Conservation (phyloP, 1,284 basidiomycete genomes). For the Pholiota adiposa region DNA sequence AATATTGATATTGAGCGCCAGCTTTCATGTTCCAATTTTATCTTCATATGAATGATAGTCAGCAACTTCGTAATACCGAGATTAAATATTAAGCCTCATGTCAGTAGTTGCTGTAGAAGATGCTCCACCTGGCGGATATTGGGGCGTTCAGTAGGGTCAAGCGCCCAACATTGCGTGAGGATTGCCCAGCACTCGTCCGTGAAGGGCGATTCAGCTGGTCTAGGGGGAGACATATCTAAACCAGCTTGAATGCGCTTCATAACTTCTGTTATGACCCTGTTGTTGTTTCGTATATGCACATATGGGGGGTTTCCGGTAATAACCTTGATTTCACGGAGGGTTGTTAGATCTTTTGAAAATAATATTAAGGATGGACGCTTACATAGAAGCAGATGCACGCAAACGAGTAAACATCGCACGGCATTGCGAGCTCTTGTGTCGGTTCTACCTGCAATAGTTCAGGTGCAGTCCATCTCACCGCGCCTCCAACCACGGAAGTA, state of each 20-base stretch:
- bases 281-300: neutral
- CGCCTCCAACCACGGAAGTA: constrained; percentile 36
- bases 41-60: too few species aligned
- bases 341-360: neutral
- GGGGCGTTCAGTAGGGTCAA: neutral
- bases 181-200: neutral
- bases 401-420: neutral
- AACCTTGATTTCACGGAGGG: neutral
- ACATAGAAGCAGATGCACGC: neutral
- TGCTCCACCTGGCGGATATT: neutral
- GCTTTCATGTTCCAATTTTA: too few species aligned
- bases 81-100: too few species aligned
- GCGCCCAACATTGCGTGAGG: neutral
- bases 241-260: neutral
- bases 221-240: too few species aligned
- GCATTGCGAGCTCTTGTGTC: neutral
- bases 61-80: too few species aligned
- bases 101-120: neutral
- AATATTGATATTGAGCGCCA: too few species aligned
- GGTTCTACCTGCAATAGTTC: constrained; percentile 27
- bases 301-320: constrained; percentile 1
- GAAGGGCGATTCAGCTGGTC: neutral
- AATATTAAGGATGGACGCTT: neutral
- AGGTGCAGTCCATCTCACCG: constrained; percentile 34
- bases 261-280: neutral